Conservation (phyloP, 257 asterid genomes). For the Solanum tarapatanum region DNA sequence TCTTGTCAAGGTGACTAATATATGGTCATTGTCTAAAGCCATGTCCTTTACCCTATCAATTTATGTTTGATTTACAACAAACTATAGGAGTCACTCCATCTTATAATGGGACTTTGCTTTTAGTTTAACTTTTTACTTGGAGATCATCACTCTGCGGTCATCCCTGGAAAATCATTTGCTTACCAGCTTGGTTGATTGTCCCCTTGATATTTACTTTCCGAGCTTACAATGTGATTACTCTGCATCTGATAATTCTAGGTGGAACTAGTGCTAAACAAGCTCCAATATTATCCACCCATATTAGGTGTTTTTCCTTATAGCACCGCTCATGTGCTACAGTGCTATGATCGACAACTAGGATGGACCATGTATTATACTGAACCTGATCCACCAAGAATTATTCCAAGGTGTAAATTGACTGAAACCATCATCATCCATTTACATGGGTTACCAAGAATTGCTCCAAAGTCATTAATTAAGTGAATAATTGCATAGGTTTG, state of each 20-base stretch:
- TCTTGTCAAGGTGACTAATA: background rate
- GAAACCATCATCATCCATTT: background rate
- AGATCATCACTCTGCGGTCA: background rate
- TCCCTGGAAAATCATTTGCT: background rate
- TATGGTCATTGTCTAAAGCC: background rate
- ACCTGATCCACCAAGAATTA: background rate
- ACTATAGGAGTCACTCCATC: background rate
- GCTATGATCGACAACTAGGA: background rate
- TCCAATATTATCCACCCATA: background rate
- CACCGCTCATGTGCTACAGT: background rate
- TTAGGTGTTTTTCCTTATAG: background rate
- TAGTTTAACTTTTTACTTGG: background rate
- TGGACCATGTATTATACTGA: background rate
- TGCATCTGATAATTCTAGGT: background rate
- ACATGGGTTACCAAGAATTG: background rate
- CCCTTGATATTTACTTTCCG: background rate
- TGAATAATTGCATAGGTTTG: background rate
- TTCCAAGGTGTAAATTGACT: background rate
- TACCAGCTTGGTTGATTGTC: background rate
- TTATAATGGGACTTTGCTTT: background rate
- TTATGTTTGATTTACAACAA: background rate
- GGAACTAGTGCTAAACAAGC: background rate
- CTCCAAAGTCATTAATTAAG: background rate
- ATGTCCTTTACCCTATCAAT: background rate
- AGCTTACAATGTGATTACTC: background rate